Base-by-base conservation (phyloP, 2,329 filamentous ascomycete species). In the Fusarium sublunatum region DNA sequence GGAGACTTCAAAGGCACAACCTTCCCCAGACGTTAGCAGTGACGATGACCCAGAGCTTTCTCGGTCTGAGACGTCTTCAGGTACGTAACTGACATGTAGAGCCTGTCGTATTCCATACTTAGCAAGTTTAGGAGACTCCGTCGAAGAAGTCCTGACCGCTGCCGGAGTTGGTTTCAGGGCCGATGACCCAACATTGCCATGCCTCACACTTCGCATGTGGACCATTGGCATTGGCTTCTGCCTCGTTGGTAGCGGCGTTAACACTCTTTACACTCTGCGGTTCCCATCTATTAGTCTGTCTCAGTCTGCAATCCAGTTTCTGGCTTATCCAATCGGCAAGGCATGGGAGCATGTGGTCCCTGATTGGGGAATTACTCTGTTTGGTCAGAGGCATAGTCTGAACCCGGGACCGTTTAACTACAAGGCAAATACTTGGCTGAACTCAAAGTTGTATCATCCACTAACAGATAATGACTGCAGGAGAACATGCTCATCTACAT, bases 401-500 rank as follows among this genome's bases (percentile, higher is more conserved):
- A 82, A 82, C 46, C 79, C 79, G 7, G 75, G 78, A 2, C 74
- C 76, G 0, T 76, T 75, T 51, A 76, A 76, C 44, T 69, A 74
- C 53, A 76, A 75, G 68, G 71, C 60, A 36, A 3, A 34, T 9
- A 35, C 6, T 6, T 19, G 19, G 19, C 19, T 19, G 19, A 19
- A 19, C 3, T 5, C 0, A n/a, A 50, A 1, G 8, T 4, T 22
- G 1, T 0, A 11, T 2, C 4, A 26, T 2, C 6, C 11, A 3
- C 2, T 28, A 6, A 4, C n/a, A 19, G 2, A 44, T 1, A 2
- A 0, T 8, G 3, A 6, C 11, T 2, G 10, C 15, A 70, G 72
- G 83, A 86, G 70, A 83, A 86, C 65, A 82, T 83, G 70, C 74
- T 86, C 13, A 82, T 85, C 47, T 81, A 80, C 52, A 82, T 84